Evolutionary conservation across 1,284 basidiomycete species (phyloP).

Genomic region (Bondarzewia mesenterica): DNA sequence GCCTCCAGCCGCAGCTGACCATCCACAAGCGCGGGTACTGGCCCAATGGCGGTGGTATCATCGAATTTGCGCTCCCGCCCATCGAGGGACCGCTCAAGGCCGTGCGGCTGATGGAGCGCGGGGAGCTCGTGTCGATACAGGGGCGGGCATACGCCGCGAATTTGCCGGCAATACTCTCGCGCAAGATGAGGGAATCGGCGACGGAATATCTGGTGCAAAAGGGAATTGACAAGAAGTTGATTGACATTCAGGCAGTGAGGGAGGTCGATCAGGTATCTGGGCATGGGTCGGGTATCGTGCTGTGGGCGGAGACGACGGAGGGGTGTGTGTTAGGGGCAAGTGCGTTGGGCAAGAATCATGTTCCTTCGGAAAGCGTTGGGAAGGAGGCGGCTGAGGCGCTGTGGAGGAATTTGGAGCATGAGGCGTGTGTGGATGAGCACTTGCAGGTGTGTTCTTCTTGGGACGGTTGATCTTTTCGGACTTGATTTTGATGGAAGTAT

Average conservation of each 20-base stretch:
- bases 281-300: conserved; percentile 57
- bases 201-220: background rate
- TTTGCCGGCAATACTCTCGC: conserved; percentile 42
- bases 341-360: conserved; percentile 45
- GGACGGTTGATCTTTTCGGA: background rate
- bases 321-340: conserved; percentile 61
- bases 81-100: conserved; percentile 32
- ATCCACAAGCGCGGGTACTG: conserved; percentile 55
- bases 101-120: conserved; percentile 44
- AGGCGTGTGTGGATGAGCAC: conserved; percentile 63
- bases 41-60: conserved; percentile 60
- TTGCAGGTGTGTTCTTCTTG: conserved; percentile 31
- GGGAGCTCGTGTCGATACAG: conserved; percentile 37
- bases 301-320: conserved; percentile 61
- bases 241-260: conserved; percentile 30
- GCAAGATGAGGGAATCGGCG: conserved; percentile 47
- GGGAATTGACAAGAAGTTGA: conserved; percentile 21
- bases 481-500: background rate
- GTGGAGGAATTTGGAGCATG: conserved; percentile 42
- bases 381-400: conserved; percentile 51
- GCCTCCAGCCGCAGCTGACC: conserved; percentile 34
- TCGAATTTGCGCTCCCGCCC: conserved; percentile 36
- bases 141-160: conserved; percentile 59
- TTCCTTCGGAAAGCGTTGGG: conserved; percentile 39
- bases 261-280: conserved; percentile 45